phyloP scores from a whole-genome alignment of 1,284 basidiomycete species.

The Trichosporon asahii region DNA sequence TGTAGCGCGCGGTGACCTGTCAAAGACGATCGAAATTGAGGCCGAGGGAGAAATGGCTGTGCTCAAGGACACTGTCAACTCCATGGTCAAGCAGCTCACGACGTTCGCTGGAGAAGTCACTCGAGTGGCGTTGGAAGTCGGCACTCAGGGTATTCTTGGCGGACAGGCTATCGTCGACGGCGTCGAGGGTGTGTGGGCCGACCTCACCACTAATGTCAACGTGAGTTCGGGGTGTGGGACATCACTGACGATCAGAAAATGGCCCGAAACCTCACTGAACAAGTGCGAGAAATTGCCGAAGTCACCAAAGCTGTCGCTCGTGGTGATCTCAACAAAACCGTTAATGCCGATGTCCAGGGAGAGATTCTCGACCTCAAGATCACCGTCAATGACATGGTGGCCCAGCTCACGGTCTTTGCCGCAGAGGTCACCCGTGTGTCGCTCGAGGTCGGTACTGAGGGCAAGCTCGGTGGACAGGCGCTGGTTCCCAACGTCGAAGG shows the following conservation, averaged over 20 bases:
- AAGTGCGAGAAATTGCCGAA: slow-evolving; percentile 94
- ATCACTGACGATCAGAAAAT: slow-evolving; percentile 60
- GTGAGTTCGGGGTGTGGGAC: slow-evolving; percentile 52
- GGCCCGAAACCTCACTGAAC: slow-evolving; percentile 89
- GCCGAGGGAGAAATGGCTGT: slow-evolving; percentile 91
- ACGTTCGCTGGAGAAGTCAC: slow-evolving; percentile 94
- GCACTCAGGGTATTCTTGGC: slow-evolving; percentile 86
- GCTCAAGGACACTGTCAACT: slow-evolving; percentile 63
- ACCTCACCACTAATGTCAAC: slow-evolving; percentile 84
- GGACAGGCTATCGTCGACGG: slow-evolving; percentile 89
- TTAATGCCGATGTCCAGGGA: slow-evolving; percentile 93
- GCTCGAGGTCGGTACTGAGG: slow-evolving; percentile 90
- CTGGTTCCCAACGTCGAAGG: slow-evolving; percentile 81
- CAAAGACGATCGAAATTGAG: slow-evolving; percentile 60
- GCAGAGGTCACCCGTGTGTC: slow-evolving; percentile 73
- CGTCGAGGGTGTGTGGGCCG: slow-evolving; percentile 91
- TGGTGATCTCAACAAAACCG: slow-evolving; percentile 82
- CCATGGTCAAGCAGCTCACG: slow-evolving; percentile 83
- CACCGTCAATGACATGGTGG: slow-evolving; percentile 57
- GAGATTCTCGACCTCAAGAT: slow-evolving; percentile 89
- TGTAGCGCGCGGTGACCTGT: slow-evolving; percentile 63
- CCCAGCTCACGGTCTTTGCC: slow-evolving; percentile 56
- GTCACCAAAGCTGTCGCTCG: slow-evolving; percentile 95
- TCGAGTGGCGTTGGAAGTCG: slow-evolving; percentile 86
- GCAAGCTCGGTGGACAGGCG: slow-evolving; percentile 92